Conservation (phyloP, 73 alveolate species). For the Paramecium sexaurelia region DNA sequence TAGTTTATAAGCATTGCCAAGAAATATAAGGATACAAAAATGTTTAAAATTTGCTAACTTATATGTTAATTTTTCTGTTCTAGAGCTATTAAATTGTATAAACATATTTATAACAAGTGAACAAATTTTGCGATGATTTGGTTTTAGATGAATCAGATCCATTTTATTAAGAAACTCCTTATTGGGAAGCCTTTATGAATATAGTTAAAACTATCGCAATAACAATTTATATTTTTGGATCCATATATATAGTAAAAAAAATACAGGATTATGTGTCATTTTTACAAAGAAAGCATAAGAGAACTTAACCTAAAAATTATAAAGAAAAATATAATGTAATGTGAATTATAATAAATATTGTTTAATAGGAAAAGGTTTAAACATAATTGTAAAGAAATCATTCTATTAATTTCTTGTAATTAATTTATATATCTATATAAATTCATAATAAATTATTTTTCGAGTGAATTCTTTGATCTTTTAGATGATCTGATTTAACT, state of each 20-base stretch:
- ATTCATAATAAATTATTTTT: too few relatives aligned
- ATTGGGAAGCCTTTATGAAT: neutral
- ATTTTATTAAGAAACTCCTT: neutral
- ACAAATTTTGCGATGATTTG: slow-evolving; percentile 7
- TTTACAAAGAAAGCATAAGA: neutral
- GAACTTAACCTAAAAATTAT: neutral
- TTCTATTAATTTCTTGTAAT: too few relatives aligned
- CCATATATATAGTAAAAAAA: neutral
- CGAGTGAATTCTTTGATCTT: too few relatives aligned
- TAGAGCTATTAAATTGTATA: neutral
- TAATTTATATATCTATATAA: too few relatives aligned
- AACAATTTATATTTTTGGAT: neutral
- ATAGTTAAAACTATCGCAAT: neutral
- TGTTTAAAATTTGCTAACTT: neutral
- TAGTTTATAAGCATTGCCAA: neutral
- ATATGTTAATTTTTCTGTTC: neutral
- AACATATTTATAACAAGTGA: neutral
- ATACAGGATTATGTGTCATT: neutral
- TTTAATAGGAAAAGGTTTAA: too few relatives aligned
- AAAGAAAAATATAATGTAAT: slow-evolving; percentile 14
- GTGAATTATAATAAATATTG: slow-evolving; percentile 4
- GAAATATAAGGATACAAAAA: neutral
- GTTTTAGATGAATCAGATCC: neutral
- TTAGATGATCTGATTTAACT: too few relatives aligned
- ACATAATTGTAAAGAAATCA: too few relatives aligned